These are phyloP conservation scores for Quercus robur DNA, from an alignment of 306 rosid genomes.

Conservation along the genomic window DNA sequence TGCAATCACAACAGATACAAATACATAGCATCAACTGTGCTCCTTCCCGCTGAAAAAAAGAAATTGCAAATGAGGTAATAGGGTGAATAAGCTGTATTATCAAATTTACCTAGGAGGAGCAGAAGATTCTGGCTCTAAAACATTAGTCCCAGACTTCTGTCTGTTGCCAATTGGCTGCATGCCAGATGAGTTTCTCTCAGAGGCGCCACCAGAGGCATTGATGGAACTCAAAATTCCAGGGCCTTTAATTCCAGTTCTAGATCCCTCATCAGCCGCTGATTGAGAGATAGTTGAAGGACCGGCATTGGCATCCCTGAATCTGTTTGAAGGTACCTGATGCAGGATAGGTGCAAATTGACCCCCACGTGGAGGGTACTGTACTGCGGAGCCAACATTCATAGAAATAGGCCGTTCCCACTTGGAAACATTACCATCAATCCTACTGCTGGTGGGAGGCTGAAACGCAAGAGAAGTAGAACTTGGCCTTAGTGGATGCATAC, in stretches of 20 bases:
- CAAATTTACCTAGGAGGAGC: slow-evolving; percentile 51
- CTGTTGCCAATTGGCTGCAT: slow-evolving; percentile 57
- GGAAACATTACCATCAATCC: slow-evolving; percentile 41
- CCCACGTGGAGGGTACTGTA: slow-evolving; percentile 63
- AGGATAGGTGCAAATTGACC: slow-evolving; percentile 50
- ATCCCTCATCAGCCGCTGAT: slow-evolving; percentile 94
- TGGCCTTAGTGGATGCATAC: slow-evolving; percentile 64
- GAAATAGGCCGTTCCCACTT: slow-evolving; percentile 69
- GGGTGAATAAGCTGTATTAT: slow-evolving; percentile 2
- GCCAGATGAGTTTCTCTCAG: slow-evolving; percentile 61
- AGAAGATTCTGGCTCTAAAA: slow-evolving; percentile 59
- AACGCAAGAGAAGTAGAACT: slow-evolving; percentile 54
- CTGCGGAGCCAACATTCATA: slow-evolving; percentile 57
- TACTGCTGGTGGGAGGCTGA: slow-evolving; percentile 63
- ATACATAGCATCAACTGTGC: slow-evolving; percentile 24
- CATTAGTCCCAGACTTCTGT: slow-evolving; percentile 49
- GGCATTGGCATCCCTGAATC: slow-evolving; percentile 62
- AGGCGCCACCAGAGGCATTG: slow-evolving; percentile 37
- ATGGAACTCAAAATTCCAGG: slow-evolving; percentile 73
- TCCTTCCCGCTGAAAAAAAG: slow-evolving; percentile 6
- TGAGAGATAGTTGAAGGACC: slow-evolving; percentile 81
- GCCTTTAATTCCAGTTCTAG: slow-evolving; percentile 94
- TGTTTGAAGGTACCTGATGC: slow-evolving; percentile 65
- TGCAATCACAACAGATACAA: slow-evolving; percentile 40
- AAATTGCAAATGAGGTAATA: not conserved